Conservation (phyloP, 148 eudicot species). For the Vaccinium darrowii region DNA sequence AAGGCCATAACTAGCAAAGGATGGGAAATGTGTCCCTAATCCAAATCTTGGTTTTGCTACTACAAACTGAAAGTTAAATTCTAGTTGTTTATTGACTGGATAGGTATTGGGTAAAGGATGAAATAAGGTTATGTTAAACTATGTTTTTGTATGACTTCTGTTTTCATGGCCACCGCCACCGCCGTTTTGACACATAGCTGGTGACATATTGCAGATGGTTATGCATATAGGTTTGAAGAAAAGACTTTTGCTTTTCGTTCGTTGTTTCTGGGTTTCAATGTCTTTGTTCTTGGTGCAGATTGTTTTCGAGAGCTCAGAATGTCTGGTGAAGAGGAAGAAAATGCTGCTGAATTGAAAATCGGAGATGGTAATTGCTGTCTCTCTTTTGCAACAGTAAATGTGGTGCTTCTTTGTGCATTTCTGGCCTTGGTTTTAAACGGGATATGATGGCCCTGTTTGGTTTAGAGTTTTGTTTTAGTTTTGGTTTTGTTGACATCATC, state of each 20-base stretch:
- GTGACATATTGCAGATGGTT: not conserved
- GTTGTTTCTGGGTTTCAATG: not conserved
- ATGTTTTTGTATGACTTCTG: too few species aligned
- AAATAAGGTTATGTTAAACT: not conserved
- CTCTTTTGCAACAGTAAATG: not conserved
- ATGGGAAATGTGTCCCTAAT: not conserved
- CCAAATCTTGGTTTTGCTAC: not conserved
- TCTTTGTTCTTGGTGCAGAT: not conserved
- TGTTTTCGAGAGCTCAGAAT: conserved; percentile 22
- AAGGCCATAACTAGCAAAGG: not conserved
- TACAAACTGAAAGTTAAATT: not conserved
- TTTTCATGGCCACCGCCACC: not conserved
- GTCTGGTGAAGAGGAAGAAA: conserved; percentile 79
- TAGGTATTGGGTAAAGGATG: not conserved
- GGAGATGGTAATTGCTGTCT: conserved; percentile 46
- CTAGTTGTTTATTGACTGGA: not conserved
- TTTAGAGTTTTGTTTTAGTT: too few species aligned
- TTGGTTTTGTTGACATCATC: too few species aligned
- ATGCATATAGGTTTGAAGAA: not conserved
- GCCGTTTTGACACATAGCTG: not conserved
- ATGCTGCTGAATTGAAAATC: conserved; percentile 73
- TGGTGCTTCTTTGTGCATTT: not conserved
- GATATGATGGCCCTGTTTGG: too few species aligned
- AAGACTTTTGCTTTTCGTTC: not conserved
- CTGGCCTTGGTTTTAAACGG: not conserved